Percentiles rank a stretch among this genome's conserved stretches.
These are phyloP conservation scores for Tetrapyrgos nigripes DNA, from an alignment of 1,284 basidiomycete genomes.

Conservation along the genomic window DNA sequence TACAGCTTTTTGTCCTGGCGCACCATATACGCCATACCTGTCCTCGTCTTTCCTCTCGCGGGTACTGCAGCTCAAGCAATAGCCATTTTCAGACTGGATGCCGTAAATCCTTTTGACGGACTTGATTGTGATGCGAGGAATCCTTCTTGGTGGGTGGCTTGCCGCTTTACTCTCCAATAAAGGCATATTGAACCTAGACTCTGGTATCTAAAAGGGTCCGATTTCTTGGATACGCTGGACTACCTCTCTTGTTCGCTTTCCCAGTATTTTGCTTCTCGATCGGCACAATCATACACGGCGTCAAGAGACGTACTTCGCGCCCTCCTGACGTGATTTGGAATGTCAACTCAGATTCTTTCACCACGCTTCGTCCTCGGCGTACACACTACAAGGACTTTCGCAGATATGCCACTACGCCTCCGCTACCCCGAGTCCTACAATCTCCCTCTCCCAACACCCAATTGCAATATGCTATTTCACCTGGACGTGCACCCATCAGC, in stretches of 20 bases:
- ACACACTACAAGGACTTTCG: conserved; percentile 12
- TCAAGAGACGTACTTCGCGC: conserved; percentile 39
- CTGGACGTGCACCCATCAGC: conserved; percentile 24
- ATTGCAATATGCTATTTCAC: conserved; percentile 3
- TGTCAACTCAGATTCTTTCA: conserved; percentile 22
- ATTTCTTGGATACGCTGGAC: conserved; percentile 64
- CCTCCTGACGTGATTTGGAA: not conserved
- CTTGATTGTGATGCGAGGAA: conserved; percentile 60
- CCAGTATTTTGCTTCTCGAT: conserved; percentile 58
- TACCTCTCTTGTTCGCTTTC: conserved; percentile 55
- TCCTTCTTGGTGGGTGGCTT: conserved; percentile 56
- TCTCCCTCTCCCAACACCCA: conserved; percentile 24
- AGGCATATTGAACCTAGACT: not conserved
- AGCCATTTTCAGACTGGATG: conserved; percentile 49
- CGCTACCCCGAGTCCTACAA: conserved; percentile 28
- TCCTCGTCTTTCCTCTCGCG: conserved; percentile 53
- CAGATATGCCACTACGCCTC: conserved; percentile 12
- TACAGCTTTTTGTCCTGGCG: conserved; percentile 51
- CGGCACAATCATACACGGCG: conserved; percentile 45
- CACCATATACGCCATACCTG: conserved; percentile 44
- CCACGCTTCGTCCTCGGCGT: conserved; percentile 25
- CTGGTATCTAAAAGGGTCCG: conserved; percentile 53
- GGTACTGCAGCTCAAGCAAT: conserved; percentile 50
- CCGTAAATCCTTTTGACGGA: conserved; percentile 52
- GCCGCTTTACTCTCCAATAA: not conserved